Percentiles rank a stretch among this genome's conserved stretches.
Conservation (phyloP, 2,329 filamentous ascomycete species). For the Cercospora zeae-maydis region DNA sequence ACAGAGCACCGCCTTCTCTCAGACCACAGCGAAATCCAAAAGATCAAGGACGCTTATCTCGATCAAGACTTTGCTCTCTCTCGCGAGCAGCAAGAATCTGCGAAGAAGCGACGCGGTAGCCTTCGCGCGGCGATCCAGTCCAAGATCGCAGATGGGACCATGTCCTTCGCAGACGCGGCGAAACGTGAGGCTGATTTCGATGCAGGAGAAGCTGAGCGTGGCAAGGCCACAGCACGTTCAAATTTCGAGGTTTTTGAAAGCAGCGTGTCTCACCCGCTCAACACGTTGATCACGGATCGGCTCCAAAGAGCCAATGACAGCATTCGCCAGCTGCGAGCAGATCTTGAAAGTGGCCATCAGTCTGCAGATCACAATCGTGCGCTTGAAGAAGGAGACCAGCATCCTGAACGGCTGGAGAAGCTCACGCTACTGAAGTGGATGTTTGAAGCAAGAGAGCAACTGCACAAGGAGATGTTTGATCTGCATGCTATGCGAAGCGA, state of each 20-base stretch:
- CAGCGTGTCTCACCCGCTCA: constrained; percentile 76
- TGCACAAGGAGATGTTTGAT: constrained; percentile 82
- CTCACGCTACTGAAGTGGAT: constrained; percentile 94
- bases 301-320: constrained; percentile 70
- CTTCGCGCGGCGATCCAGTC: constrained; percentile 61
- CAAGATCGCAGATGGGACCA: constrained; percentile 71
- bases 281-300: constrained; percentile 72
- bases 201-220: constrained; percentile 63
- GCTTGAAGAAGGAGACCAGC: constrained; percentile 92
- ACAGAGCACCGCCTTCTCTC: constrained; percentile 69
- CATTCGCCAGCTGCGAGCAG: constrained; percentile 71
- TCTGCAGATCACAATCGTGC: constrained; percentile 71
- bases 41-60: constrained; percentile 39
- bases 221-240: constrained; percentile 69
- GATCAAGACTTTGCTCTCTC: constrained; percentile 38
- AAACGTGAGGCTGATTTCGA: constrained; percentile 72
- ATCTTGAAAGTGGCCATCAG: constrained; percentile 69
- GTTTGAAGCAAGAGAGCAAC: constrained; percentile 84
- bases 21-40: constrained; percentile 67
- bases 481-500: constrained; percentile 76
- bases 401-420: constrained; percentile 90
- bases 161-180: constrained; percentile 76
- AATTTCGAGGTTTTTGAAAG: constrained; percentile 84
- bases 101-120: constrained; percentile 31
- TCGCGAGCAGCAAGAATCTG: constrained; percentile 43